A percentile compares a stretch with the other conserved stretches of the same genome.
Conservation (phyloP, 1,139 yeast genomes). For the Kodamaea ohmeri region DNA sequence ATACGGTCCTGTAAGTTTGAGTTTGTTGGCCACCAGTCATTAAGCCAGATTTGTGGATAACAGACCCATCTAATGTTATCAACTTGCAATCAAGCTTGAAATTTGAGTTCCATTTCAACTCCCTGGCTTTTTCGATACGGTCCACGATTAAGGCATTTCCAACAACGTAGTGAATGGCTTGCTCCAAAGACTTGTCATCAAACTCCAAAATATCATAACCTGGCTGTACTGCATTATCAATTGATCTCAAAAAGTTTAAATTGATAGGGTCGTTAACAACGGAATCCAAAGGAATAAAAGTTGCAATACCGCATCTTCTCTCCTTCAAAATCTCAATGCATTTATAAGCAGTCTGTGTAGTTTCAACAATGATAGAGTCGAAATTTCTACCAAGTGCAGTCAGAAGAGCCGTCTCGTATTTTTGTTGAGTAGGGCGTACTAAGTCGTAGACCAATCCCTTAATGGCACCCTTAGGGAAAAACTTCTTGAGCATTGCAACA, state of each 20-base stretch:
- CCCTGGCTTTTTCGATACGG: conserved; percentile 61
- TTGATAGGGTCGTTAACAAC: conserved; percentile 54
- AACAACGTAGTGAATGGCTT: conserved; percentile 79
- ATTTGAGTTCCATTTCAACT: conserved; percentile 61
- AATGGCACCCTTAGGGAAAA: conserved; percentile 69
- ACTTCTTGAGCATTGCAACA: conserved; percentile 60
- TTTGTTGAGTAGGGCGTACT: conserved; percentile 74
- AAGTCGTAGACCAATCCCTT: conserved; percentile 77
- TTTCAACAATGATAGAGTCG: conserved; percentile 84
- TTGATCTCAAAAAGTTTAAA: conserved; percentile 56
- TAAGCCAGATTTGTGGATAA: conserved; percentile 80
- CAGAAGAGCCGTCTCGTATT: conserved; percentile 73
- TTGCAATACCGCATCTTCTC: conserved; percentile 79
- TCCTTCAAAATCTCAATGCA: conserved; percentile 84
- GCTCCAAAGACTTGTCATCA: conserved; percentile 61
- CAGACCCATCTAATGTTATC: conserved; percentile 80
- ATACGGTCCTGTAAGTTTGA: conserved; percentile 30
- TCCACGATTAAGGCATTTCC: conserved; percentile 84
- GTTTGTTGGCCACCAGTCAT: conserved; percentile 83
- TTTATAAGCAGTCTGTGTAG: conserved; percentile 68
- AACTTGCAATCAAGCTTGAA: conserved; percentile 58
- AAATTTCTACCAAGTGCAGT: conserved; percentile 76
- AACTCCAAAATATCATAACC: conserved; percentile 71
- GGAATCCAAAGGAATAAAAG: conserved; percentile 86
- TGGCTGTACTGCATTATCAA: conserved; percentile 58